Percentiles rank a stretch among this genome's conserved stretches.
phyloP scores from a whole-genome alignment of 208 protist species.

The Wallacemonas rigidus region DNA sequence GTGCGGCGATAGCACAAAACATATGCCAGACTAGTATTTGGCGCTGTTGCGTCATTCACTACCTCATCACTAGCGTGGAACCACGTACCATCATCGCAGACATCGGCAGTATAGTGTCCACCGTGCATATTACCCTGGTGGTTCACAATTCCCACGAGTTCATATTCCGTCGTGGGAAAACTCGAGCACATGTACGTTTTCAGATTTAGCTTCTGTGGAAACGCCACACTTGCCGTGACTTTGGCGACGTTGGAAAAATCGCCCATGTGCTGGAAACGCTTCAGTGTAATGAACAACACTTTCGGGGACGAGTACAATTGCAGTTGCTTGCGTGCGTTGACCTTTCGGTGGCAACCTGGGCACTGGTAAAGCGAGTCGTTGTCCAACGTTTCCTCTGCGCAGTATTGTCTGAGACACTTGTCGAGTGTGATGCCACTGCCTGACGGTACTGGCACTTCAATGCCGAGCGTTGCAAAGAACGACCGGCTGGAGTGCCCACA shows the following conservation, averaged over 20 bases:
- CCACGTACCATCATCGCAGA: slow-evolving; percentile 70
- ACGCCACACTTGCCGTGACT: slow-evolving; percentile 56
- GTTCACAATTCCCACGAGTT: slow-evolving; percentile 87
- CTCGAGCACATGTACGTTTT: slow-evolving; percentile 61
- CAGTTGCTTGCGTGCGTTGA: slow-evolving; percentile 78
- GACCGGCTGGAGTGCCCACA: slow-evolving; percentile 63
- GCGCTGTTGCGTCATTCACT: slow-evolving; percentile 32
- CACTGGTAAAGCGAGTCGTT: slow-evolving; percentile 71
- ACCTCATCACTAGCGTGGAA: slow-evolving; percentile 83
- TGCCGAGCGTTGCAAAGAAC: slow-evolving; percentile 58
- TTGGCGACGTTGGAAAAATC: slow-evolving; percentile 84
- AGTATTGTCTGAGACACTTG: slow-evolving; percentile 81
- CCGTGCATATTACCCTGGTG: slow-evolving; percentile 91
- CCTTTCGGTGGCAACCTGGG: slow-evolving; percentile 58
- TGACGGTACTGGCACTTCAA: slow-evolving; percentile 75
- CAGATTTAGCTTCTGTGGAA: slow-evolving; percentile 71
- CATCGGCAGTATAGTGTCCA: slow-evolving; percentile 92
- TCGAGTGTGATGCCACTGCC: slow-evolving; percentile 41
- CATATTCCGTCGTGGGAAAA: slow-evolving; percentile 58
- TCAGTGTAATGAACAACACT: slow-evolving; percentile 86
- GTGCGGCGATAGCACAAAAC: slow-evolving; percentile 76
- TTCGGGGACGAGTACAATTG: slow-evolving; percentile 71
- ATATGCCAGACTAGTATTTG: slow-evolving; percentile 70
- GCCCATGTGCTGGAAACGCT: slow-evolving; percentile 72
- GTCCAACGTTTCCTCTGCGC: slow-evolving; percentile 71